These are phyloP conservation scores for Solanum sitiens DNA, from an alignment of 257 asterid genomes.

Conservation along the genomic window DNA sequence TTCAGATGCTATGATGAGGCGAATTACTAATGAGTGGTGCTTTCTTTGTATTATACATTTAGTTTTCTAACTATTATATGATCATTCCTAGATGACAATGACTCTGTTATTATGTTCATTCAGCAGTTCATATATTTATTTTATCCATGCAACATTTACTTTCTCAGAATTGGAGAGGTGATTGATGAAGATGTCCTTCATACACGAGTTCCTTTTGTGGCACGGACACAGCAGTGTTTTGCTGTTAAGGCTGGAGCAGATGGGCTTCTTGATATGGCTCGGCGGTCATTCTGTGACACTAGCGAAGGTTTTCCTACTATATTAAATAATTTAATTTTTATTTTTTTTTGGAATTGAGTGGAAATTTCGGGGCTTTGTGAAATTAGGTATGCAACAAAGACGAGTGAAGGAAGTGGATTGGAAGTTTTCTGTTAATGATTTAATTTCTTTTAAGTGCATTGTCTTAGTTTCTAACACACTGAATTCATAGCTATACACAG, in stretches of 20 bases:
- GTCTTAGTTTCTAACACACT: conserved; percentile 18
- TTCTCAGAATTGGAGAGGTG: conserved; percentile 76
- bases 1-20: background rate
- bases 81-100: background rate
- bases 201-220: conserved; percentile 89
- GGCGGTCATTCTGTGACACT: conserved; percentile 93
- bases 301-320: conserved; percentile 71
- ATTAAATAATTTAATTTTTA: background rate
- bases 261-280: conserved; percentile 88
- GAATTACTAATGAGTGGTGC: background rate
- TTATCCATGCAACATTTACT: background rate
- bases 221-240: conserved; percentile 96
- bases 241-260: conserved; percentile 96
- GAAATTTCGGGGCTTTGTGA: background rate
- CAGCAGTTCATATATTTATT: background rate
- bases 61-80: background rate
- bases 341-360: background rate
- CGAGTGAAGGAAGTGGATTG: background rate
- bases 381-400: background rate
- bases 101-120: background rate
- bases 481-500: conserved; percentile 74
- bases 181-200: conserved; percentile 95
- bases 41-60: background rate
- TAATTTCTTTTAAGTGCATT: conserved; percentile 10
- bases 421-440: conserved; percentile 20